A percentile compares a stretch with the other conserved stretches of the same genome.
phyloP scores from a whole-genome alignment of 805 yeast genomes.

The Candida tibetensis region DNA sequence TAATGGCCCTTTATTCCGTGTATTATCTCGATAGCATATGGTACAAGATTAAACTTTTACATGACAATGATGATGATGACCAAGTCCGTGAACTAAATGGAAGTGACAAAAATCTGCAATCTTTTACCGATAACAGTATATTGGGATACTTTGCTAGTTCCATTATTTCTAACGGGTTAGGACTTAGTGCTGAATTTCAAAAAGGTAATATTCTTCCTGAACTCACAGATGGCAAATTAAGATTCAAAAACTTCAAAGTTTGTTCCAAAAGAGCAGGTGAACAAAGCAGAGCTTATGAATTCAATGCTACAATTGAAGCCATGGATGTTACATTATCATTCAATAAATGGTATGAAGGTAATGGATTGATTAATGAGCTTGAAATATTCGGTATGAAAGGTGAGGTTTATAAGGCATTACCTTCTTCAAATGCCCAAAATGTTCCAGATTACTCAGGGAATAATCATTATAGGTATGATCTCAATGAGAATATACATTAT shows the following conservation, averaged over 20 bases:
- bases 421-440: neutral
- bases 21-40: constrained; percentile 33
- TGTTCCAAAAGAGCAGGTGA: constrained; percentile 10
- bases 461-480: neutral
- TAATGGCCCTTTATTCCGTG: constrained; percentile 44
- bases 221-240: constrained; percentile 49
- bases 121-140: constrained; percentile 21
- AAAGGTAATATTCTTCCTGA: constrained; percentile 40
- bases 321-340: constrained; percentile 47
- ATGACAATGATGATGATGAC: constrained; percentile 22
- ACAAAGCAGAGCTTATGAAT: constrained; percentile 9
- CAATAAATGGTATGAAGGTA: constrained; percentile 55
- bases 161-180: constrained; percentile 40
- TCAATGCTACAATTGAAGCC: constrained; percentile 36
- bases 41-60: constrained; percentile 17
- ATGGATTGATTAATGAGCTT: constrained; percentile 48
- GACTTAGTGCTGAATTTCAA: constrained; percentile 35
- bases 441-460: neutral
- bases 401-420: constrained; percentile 16
- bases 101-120: neutral
- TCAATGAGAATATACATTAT: constrained; percentile 27
- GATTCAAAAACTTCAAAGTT: constrained; percentile 39
- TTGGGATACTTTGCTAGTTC: constrained; percentile 33
- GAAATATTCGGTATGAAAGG: constrained; percentile 51
- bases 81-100: constrained; percentile 4